Evolutionary conservation across 441 rosid species (phyloP).

Genomic region (Erodium texanum): DNA sequence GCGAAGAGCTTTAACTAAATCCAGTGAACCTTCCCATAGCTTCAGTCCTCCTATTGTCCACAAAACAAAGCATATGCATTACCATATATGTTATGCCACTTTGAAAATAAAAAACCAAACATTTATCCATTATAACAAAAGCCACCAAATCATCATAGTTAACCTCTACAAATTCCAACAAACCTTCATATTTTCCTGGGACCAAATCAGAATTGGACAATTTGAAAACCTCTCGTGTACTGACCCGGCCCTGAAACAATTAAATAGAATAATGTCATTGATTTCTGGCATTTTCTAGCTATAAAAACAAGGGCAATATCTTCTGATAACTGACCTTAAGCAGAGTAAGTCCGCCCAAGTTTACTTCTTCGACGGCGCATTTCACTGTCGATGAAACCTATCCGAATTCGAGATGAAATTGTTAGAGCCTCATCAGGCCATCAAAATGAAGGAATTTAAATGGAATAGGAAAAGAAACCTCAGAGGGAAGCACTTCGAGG

Average conservation of each 20-base stretch:
- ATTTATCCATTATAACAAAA: neutral
- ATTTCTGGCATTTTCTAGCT: neutral
- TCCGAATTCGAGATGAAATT: slow-evolving; percentile 12
- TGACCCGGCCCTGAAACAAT: slow-evolving; percentile 61
- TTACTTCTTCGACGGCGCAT: slow-evolving; percentile 39
- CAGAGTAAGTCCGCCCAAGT: slow-evolving; percentile 49
- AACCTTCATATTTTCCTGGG: slow-evolving; percentile 94
- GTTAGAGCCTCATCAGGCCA: neutral
- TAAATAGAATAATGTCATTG: neutral
- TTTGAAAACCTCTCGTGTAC: slow-evolving; percentile 71
- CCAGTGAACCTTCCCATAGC: slow-evolving; percentile 94
- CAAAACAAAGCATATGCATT: neutral
- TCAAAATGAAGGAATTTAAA: neutral
- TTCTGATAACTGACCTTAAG: slow-evolving; percentile 41
- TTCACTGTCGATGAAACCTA: slow-evolving; percentile 46
- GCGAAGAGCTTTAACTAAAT: slow-evolving; percentile 69
- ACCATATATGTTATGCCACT: no score
- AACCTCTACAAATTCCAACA: neutral
- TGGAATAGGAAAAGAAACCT: slow-evolving; percentile 25
- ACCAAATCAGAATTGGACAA: slow-evolving; percentile 82
- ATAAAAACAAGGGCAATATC: neutral
- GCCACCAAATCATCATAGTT: neutral
- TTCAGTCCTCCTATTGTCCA: slow-evolving; percentile 61
- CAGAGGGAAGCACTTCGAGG: slow-evolving; percentile 49
- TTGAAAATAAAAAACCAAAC: no score